Percentiles rank a stretch among this genome's conserved stretches.
phyloP scores from a whole-genome alignment of 371 early-diverging fungal genomes.

The Zychaea mexicana region DNA sequence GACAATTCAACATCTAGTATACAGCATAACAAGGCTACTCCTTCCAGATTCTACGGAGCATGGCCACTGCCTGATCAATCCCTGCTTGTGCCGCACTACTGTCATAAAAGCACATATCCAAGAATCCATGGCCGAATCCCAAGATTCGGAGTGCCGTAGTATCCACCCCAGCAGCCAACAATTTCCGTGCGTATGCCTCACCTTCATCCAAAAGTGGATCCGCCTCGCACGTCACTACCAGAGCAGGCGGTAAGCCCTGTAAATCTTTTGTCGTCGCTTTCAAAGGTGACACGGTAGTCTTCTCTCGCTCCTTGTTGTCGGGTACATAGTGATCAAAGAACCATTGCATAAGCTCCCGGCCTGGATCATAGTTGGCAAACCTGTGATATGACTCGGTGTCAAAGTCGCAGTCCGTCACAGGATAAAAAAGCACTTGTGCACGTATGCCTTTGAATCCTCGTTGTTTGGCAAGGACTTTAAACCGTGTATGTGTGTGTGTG shows the following conservation, averaged over 20 bases:
- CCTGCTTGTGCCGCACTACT: background rate
- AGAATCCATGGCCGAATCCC: constrained; percentile 11
- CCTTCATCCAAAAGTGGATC: constrained; percentile 40
- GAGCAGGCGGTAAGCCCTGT: constrained; percentile 30
- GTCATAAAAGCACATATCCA: background rate
- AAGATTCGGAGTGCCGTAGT: constrained; percentile 19
- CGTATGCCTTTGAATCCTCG: constrained; percentile 10
- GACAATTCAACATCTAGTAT: too few relatives aligned
- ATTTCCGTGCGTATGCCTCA: constrained; percentile 26
- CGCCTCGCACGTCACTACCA: constrained; percentile 32
- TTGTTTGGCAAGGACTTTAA: constrained; percentile 16
- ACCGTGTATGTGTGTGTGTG: background rate
- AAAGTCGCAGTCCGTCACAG: background rate
- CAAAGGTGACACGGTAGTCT: constrained; percentile 22
- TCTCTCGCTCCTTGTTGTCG: constrained; percentile 4
- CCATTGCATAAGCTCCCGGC: constrained; percentile 20
- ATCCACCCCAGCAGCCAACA: constrained; percentile 30
- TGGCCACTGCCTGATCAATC: background rate
- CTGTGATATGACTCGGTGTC: background rate
- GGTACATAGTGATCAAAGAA: constrained; percentile 32
- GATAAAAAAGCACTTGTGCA: constrained; percentile 18
- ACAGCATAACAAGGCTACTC: background rate
- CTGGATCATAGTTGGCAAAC: constrained; percentile 14
- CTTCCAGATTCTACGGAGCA: background rate
- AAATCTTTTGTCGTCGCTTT: constrained; percentile 25